Evolutionary conservation across 371 early-diverging fungal species (phyloP).

Genomic region (Catenaria anguillulae): DNA sequence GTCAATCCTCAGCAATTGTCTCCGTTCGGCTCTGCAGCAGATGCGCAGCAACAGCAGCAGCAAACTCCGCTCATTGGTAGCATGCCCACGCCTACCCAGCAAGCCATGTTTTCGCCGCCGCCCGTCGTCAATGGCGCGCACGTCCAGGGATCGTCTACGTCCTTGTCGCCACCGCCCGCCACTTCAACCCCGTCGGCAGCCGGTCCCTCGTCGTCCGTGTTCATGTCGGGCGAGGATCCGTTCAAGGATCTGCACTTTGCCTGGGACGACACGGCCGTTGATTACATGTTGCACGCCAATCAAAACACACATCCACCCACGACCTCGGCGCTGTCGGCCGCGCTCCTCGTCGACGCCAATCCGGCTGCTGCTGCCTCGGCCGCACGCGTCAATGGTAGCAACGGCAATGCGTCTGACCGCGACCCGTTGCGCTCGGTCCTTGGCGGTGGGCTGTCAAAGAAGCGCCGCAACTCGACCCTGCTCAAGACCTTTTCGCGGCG

Average conservation of each 20-base stretch:
- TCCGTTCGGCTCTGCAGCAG: background rate
- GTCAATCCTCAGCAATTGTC: too few species aligned
- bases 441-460: background rate
- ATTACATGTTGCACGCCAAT: background rate
- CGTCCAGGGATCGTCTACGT: too few species aligned
- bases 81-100: background rate
- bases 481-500: background rate
- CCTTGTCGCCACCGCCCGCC: too few species aligned
- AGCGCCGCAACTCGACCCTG: background rate
- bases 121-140: too few species aligned
- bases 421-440: background rate
- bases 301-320: background rate
- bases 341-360: background rate
- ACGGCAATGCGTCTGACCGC: background rate
- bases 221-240: background rate
- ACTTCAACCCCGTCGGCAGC: too few species aligned
- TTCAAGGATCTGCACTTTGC: background rate
- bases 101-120: too few species aligned
- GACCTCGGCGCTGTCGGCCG: too few species aligned
- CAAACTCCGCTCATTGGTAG: background rate
- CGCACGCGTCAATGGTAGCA: background rate
- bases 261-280: background rate
- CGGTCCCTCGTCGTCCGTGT: too few species aligned
- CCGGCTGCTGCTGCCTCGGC: background rate
- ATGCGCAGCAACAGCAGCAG: background rate